Conservation (phyloP, 441 rosid species). For the Metrosideros polymorpha region DNA sequence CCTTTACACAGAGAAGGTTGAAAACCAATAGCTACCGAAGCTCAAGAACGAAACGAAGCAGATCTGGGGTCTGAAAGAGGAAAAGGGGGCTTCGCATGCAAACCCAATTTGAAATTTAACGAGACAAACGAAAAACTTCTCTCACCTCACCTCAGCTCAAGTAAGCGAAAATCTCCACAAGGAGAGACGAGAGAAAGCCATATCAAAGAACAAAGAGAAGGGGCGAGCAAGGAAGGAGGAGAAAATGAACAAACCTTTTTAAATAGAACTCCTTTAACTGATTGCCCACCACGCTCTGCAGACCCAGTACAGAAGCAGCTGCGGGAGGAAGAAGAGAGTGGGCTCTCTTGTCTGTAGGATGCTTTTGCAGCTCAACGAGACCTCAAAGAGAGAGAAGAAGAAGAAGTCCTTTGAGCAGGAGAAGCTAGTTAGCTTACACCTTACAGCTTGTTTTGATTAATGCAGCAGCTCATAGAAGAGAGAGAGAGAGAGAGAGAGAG, state of each 20-base stretch:
- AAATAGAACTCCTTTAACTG: background rate
- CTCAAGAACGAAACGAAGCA: background rate
- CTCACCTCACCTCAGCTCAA: background rate
- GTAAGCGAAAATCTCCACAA: background rate
- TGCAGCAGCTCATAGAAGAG: background rate
- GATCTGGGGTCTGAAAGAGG: background rate
- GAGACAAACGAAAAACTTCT: background rate
- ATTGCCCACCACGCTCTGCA: background rate
- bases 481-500: background rate
- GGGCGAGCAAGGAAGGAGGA: background rate
- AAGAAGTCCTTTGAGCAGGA: background rate
- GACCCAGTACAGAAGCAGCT: background rate
- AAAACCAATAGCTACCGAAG: background rate
- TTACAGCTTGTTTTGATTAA: background rate
- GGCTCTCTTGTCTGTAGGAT: background rate
- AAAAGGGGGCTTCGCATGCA: background rate
- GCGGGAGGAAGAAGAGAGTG: background rate
- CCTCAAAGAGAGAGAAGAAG: background rate
- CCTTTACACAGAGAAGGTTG: background rate
- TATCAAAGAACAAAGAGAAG: background rate
- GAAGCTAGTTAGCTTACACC: background rate
- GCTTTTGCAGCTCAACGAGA: background rate
- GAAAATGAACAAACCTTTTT: background rate
- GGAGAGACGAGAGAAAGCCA: background rate
- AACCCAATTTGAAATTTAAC: background rate